Conservation (phyloP, 495 filamentous ascomycete genomes). For the Podospora conica region DNA sequence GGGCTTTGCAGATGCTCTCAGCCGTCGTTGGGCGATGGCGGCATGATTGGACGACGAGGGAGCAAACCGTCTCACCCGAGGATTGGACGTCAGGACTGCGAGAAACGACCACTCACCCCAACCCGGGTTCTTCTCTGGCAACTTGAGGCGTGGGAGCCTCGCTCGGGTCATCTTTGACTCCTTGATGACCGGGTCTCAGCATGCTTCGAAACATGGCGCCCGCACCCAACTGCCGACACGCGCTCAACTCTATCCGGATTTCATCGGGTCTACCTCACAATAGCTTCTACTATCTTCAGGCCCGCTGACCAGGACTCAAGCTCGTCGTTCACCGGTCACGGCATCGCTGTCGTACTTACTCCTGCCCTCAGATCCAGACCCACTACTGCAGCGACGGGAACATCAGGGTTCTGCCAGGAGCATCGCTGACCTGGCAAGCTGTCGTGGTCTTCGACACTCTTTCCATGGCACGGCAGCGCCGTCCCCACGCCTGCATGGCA, state of each 20-base stretch:
- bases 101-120: not conserved
- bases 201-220: not conserved
- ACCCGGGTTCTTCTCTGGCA: not conserved
- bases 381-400: not conserved
- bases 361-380: not conserved
- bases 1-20: not conserved
- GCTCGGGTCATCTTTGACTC: not conserved
- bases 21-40: not conserved
- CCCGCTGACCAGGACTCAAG: not conserved
- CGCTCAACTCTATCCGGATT: not conserved
- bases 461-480: not conserved
- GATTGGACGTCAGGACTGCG: not conserved
- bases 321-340: not conserved
- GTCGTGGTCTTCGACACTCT: not conserved
- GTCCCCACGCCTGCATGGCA: not conserved
- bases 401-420: not conserved
- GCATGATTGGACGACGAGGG: not conserved
- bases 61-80: not conserved
- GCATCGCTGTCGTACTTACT: not conserved
- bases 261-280: not conserved
- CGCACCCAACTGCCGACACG: not conserved
- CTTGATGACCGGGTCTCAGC: not conserved
- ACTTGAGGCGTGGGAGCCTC: not conserved
- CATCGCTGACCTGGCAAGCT: not conserved
- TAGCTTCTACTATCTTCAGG: not conserved